A percentile compares a stretch with the other conserved stretches of the same genome.
These are phyloP conservation scores for Helminthosporium solani DNA, from an alignment of 2,329 filamentous ascomycete species.

Conservation along the genomic window DNA sequence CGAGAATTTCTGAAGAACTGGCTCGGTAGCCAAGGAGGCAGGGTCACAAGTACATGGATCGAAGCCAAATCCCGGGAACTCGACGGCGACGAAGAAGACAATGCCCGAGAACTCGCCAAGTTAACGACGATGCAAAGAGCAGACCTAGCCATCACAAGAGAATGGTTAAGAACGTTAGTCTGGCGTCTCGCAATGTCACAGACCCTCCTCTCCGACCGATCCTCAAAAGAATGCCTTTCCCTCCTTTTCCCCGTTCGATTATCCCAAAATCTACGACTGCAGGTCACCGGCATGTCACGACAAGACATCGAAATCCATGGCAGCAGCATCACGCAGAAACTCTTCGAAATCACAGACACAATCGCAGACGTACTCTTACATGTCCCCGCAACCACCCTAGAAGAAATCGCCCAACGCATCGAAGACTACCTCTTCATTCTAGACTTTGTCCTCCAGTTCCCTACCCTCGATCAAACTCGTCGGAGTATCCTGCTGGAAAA, in stretches of 20 bases:
- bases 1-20: constrained; percentile 48
- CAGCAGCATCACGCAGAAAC: constrained; percentile 58
- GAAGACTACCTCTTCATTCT: constrained; percentile 58
- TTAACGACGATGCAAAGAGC: constrained; percentile 46
- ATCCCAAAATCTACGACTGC: constrained; percentile 47
- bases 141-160: constrained; percentile 52
- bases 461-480: constrained; percentile 50
- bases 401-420: constrained; percentile 51
- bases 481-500: constrained; percentile 48
- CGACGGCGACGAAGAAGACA: constrained; percentile 41
- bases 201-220: constrained; percentile 46
- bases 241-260: constrained; percentile 49
- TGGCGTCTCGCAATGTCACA: constrained; percentile 55
- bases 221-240: constrained; percentile 42
- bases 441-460: constrained; percentile 53
- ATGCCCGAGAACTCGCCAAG: constrained; percentile 41
- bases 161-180: constrained; percentile 52
- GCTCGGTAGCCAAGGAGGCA: constrained; percentile 41
- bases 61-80: constrained; percentile 49
- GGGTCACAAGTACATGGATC: constrained; percentile 47
- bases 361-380: constrained; percentile 60
- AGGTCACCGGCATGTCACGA: constrained; percentile 45
- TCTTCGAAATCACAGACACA: constrained; percentile 62
- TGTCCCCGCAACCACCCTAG: constrained; percentile 49
- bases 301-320: constrained; percentile 57